Base-by-base conservation (phyloP, 352 stramenopile species). In the Globisporangium sylvaticum region DNA sequence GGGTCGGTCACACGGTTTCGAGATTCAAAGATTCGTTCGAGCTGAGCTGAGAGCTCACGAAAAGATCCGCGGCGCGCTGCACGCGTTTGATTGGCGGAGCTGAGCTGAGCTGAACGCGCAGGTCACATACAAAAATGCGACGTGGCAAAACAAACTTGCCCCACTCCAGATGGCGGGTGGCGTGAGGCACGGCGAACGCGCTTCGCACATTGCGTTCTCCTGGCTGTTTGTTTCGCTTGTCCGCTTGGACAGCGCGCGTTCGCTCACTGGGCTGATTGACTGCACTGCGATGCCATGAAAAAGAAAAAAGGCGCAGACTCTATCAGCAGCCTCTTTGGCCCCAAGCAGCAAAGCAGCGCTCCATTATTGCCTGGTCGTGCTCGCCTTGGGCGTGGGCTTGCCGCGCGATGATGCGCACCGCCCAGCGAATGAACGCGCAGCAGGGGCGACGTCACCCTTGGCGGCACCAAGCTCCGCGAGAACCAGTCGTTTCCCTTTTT, bases 281-380 rank as follows among this genome's bases (percentile, higher is more conserved):
- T 50, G 42, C n/a, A 50, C 4, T 50, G 42, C 18, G 42, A 50
- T 50, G 20, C 42, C 42, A 50, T n/a, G 42, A 50, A 50, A 44
- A 50, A 50, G 20, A 9, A 50, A 50, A 50, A 22, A 48, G 15
- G 39, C 39, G 15, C 37, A 44, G 37, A 44, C 14, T 42, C 12
- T n/a, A 48, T 48, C 39, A 48, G 37, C 37, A 44, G 10, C 37
- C 37, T 6, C 37, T 44, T 10, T 9, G 32, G 18, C n/a, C 27
- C 53, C 53, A 58, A 58, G 18, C 53, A 58, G 53, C 53, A 58
- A 39, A 58, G 27, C n/a, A 57, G 50, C 10, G 50, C 50, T 57
- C 42, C 6, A 20, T 22, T 20, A 20, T 50, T 50, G 39, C 39
- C 15, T 7, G 12, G 6, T 48, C 5, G 39, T 48, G 42, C 42